These are phyloP conservation scores for Epichloe festucae DNA, from an alignment of 2,329 filamentous ascomycete species.

Conservation along the genomic window DNA sequence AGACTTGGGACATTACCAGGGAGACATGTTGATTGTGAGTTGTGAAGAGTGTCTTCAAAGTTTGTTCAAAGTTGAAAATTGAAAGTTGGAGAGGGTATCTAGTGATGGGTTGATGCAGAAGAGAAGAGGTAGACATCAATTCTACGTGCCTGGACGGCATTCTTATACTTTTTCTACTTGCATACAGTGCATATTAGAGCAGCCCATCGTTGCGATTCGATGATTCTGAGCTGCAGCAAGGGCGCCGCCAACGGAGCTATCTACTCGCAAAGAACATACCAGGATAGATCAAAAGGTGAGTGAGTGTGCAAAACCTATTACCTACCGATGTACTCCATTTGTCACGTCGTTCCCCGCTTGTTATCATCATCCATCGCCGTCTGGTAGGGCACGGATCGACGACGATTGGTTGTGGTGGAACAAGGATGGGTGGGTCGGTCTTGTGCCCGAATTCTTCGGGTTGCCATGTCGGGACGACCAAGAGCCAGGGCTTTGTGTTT, in stretches of 20 bases:
- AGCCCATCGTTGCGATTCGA: neutral
- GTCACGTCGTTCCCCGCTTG: no score
- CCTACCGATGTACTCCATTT: neutral
- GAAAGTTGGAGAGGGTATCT: neutral
- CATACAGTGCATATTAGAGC: neutral
- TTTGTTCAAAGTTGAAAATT: neutral
- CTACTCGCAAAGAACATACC: neutral
- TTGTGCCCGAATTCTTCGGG: neutral
- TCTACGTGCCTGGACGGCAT: neutral
- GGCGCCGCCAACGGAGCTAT: neutral
- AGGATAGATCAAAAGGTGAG: neutral
- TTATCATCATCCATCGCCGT: no score
- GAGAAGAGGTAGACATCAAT: neutral
- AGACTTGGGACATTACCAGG: constrained; percentile 6
- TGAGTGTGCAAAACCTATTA: neutral
- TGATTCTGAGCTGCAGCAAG: constrained; percentile 1
- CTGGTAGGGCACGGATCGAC: neutral
- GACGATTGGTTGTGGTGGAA: neutral
- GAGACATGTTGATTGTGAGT: constrained; percentile 7
- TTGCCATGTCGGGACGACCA: neutral
- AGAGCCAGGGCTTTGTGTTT: no score
- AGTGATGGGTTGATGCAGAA: neutral
- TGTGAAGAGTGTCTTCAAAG: neutral
- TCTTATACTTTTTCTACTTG: constrained; percentile 5
- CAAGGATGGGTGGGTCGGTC: neutral